These are phyloP conservation scores for Komagataea norvegica DNA, from an alignment of 1,139 yeast genomes.

Conservation along the genomic window DNA sequence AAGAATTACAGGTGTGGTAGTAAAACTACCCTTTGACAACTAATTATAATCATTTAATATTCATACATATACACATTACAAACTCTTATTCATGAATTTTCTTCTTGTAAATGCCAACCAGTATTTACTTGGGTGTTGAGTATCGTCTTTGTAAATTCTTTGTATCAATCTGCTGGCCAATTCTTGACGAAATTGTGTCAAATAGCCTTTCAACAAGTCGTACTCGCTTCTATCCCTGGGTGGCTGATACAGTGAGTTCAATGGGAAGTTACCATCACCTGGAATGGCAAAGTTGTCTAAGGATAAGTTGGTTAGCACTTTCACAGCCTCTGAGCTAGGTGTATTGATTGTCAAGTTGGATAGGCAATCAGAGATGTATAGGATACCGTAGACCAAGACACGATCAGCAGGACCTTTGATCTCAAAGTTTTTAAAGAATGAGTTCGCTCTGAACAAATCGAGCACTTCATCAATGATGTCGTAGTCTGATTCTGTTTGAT, in stretches of 20 bases:
- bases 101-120: conserved; percentile 97
- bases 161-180: conserved; percentile 74
- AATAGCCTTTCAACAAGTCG: conserved; percentile 72
- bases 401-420: conserved; percentile 95
- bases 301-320: conserved; percentile 74
- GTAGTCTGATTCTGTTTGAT: conserved; percentile 75
- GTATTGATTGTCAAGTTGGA: conserved; percentile 48
- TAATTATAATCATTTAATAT: not conserved
- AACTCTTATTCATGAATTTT: conserved; percentile 85
- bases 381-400: conserved; percentile 90
- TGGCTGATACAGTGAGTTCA: conserved; percentile 76
- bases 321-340: conserved; percentile 60
- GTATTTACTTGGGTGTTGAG: conserved; percentile 58
- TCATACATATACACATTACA: conserved; percentile 18
- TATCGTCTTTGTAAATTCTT: conserved; percentile 61
- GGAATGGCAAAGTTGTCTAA: conserved; percentile 88
- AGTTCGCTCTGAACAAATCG: conserved; percentile 91
- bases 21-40: no score
- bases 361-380: conserved; percentile 82
- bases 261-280: conserved; percentile 92
- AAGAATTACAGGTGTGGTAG: conserved; percentile 28
- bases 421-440: conserved; percentile 94
- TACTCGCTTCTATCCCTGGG: conserved; percentile 73
- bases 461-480: conserved; percentile 89
- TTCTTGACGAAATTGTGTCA: conserved; percentile 93